Conservation (phyloP, 108 stramenopile species). For the Stephanodiscus minutulus region DNA sequence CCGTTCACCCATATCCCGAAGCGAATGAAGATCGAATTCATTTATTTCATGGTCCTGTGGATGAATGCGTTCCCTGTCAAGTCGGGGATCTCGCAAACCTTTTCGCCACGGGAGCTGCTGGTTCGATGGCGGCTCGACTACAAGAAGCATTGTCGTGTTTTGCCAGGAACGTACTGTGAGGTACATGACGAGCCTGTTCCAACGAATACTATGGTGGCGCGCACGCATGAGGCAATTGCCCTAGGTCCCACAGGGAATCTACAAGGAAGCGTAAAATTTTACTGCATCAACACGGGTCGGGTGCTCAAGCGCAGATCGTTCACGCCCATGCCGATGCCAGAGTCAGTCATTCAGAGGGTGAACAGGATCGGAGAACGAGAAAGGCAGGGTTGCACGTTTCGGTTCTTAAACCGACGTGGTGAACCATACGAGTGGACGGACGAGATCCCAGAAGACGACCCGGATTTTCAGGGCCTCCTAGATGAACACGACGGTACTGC, state of each 20-base stretch:
- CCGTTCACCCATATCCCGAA: slow-evolving; percentile 15
- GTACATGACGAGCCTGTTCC: slow-evolving; percentile 10
- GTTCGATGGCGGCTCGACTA: slow-evolving; percentile 5
- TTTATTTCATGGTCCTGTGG: too few relatives aligned
- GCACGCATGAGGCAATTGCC: neutral
- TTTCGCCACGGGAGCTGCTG: slow-evolving; percentile 4
- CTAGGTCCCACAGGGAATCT: slow-evolving; percentile 1
- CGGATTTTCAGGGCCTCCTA: neutral
- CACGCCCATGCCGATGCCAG: neutral
- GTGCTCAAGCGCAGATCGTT: neutral
- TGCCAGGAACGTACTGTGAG: slow-evolving; percentile 20
- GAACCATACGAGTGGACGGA: slow-evolving; percentile 2
- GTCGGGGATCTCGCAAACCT: neutral
- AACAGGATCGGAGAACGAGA: neutral
- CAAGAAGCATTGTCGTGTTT: slow-evolving; percentile 13
- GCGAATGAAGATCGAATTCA: too few relatives aligned
- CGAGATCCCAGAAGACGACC: neutral
- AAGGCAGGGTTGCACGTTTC: neutral
- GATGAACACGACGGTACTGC: neutral
- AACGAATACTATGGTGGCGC: slow-evolving; percentile 14
- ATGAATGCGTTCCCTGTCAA: neutral
- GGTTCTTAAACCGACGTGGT: neutral
- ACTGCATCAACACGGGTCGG: neutral
- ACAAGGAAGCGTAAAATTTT: neutral
- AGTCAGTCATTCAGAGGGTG: neutral